A percentile compares a stretch with the other conserved stretches of the same genome.
phyloP scores from a whole-genome alignment of 768 basidiomycete genomes.

The Lactarius hengduanensis region DNA sequence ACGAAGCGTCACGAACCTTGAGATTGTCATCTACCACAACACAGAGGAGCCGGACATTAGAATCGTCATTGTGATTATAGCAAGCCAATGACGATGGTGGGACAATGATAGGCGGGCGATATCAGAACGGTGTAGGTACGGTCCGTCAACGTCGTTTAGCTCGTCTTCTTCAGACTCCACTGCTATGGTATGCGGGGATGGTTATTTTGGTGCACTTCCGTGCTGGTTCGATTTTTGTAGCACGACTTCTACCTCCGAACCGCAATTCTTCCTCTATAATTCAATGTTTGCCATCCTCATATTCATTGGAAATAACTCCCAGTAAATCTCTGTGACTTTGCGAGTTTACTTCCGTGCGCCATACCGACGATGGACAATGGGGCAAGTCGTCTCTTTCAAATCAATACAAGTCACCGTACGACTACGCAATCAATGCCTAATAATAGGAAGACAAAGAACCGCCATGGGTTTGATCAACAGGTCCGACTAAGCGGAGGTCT shows the following conservation, averaged over 20 bases:
- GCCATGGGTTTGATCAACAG: slow-evolving; percentile 22
- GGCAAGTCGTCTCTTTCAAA: neutral
- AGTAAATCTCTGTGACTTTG: neutral
- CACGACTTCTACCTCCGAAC: neutral
- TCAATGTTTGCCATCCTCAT: neutral
- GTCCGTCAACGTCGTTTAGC: too few relatives aligned
- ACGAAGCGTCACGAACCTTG: too few relatives aligned
- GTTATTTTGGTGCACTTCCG: too few relatives aligned
- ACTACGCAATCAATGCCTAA: slow-evolving; percentile 23
- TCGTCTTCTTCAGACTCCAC: too few relatives aligned
- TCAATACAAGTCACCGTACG: slow-evolving; percentile 7
- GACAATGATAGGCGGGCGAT: too few relatives aligned
- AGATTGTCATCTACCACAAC: too few relatives aligned
- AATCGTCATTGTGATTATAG: too few relatives aligned
- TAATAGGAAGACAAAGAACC: slow-evolving; percentile 2
- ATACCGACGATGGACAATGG: neutral
- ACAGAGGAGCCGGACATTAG: too few relatives aligned
- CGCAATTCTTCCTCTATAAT: slow-evolving; percentile 7
- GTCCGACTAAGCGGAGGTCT: slow-evolving; percentile 2
- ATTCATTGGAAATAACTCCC: neutral
- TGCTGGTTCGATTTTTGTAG: too few relatives aligned
- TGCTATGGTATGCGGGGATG: too few relatives aligned
- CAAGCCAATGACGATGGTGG: too few relatives aligned
- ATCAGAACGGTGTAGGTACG: too few relatives aligned
- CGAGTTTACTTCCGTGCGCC: neutral